Evolutionary conservation across 1,139 yeast species (phyloP).

Genomic region (Suhomyces maxii): DNA sequence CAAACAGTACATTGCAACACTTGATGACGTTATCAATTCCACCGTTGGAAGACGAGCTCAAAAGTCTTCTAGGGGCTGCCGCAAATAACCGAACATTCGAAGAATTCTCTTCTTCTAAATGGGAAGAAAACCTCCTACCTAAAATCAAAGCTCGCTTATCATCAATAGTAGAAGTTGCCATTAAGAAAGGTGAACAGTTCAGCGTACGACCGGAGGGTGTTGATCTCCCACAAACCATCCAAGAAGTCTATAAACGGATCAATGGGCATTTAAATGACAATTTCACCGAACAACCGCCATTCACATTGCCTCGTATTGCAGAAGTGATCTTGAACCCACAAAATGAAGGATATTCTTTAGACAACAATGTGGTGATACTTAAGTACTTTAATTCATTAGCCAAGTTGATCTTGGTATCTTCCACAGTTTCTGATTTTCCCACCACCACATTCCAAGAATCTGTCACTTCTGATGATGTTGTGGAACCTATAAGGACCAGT

Average conservation of each 20-base stretch:
- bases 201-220: slow-evolving; percentile 16
- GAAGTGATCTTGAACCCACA: slow-evolving; percentile 50
- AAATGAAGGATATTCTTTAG: slow-evolving; percentile 31
- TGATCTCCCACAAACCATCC: slow-evolving; percentile 18
- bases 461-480: not conserved
- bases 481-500: slow-evolving; percentile 9
- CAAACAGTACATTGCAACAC: not conserved
- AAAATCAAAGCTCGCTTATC: slow-evolving; percentile 10
- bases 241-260: slow-evolving; percentile 16
- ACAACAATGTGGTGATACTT: slow-evolving; percentile 20
- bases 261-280: slow-evolving; percentile 20
- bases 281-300: slow-evolving; percentile 51
- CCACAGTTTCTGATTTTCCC: slow-evolving; percentile 29
- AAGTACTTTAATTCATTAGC: slow-evolving; percentile 34
- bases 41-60: slow-evolving; percentile 11
- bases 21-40: slow-evolving; percentile 13
- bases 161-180: slow-evolving; percentile 9
- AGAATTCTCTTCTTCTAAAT: not conserved
- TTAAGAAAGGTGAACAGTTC: slow-evolving; percentile 14
- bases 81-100: slow-evolving; percentile 5
- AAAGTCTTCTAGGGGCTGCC: slow-evolving; percentile 7
- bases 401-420: slow-evolving; percentile 30
- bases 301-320: slow-evolving; percentile 55
- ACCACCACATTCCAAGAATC: slow-evolving; percentile 12
- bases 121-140: slow-evolving; percentile 11